These are phyloP conservation scores for Nemania serpens DNA, from an alignment of 2,329 filamentous ascomycete species.

Conservation along the genomic window DNA sequence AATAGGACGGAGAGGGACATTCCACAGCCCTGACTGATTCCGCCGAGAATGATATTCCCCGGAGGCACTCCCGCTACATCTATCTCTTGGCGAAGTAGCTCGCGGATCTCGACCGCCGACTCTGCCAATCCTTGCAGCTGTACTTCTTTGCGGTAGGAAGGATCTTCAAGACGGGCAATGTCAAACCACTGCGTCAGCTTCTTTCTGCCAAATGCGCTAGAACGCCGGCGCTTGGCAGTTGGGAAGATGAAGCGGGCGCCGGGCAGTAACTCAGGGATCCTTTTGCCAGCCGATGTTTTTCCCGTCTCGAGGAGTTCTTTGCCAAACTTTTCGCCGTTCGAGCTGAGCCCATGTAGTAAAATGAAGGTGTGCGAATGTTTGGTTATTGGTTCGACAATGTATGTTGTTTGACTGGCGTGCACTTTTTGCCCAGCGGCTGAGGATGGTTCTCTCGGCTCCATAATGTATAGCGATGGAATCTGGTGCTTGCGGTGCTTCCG, in stretches of 20 bases:
- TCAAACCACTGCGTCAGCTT: conserved; percentile 59
- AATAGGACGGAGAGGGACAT: conserved; percentile 50
- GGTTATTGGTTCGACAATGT: conserved; percentile 32
- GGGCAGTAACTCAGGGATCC: conserved; percentile 43
- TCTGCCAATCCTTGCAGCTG: conserved; percentile 52
- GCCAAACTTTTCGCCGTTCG: conserved; percentile 39
- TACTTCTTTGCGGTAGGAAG: conserved; percentile 46
- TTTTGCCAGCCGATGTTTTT: conserved; percentile 32
- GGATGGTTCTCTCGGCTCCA: conserved; percentile 5
- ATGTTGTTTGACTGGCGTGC: conserved; percentile 13
- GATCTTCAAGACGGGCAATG: conserved; percentile 48
- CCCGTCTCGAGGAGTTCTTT: conserved; percentile 41
- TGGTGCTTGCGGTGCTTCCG: too few species aligned
- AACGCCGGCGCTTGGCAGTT: conserved; percentile 51
- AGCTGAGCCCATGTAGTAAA: conserved; percentile 31
- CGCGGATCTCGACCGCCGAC: conserved; percentile 44
- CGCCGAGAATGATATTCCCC: conserved; percentile 53
- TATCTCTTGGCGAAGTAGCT: conserved; percentile 44
- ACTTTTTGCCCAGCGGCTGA: conserved; percentile 2
- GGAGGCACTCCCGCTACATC: conserved; percentile 31
- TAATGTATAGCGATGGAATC: background rate
- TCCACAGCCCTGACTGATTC: conserved; percentile 60
- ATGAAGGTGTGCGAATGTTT: conserved; percentile 29
- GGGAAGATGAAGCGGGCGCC: conserved; percentile 57
- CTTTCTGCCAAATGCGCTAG: conserved; percentile 48